Evolutionary conservation across 73 alveolate genomes (phyloP).

Genomic region (Durusdinium trenchii): DNA sequence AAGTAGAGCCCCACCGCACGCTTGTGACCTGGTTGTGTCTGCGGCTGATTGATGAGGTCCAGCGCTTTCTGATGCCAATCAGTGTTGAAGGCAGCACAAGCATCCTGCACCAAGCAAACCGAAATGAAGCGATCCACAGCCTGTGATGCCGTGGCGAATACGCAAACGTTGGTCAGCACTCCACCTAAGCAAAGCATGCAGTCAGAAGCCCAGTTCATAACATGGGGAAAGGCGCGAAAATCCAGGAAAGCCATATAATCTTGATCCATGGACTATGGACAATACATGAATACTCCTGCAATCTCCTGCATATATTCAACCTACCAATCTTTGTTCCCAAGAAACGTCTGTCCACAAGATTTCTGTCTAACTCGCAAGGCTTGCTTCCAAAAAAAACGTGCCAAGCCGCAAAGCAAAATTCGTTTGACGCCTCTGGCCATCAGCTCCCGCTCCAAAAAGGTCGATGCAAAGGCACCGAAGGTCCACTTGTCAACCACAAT

Average conservation of each 20-base stretch:
- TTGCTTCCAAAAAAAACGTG: background rate
- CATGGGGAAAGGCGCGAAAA: too few species aligned
- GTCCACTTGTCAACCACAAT: conserved; percentile 87
- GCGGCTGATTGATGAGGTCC: conserved; percentile 79
- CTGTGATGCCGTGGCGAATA: conserved; percentile 85
- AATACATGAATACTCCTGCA: background rate
- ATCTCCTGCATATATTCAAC: background rate
- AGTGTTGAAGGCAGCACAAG: conserved; percentile 72
- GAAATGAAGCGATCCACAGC: conserved; percentile 89
- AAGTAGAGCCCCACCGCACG: conserved; percentile 88
- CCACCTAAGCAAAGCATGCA: conserved; percentile 53
- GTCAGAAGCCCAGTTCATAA: too few species aligned
- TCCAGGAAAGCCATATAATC: too few species aligned
- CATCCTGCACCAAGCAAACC: conserved; percentile 78
- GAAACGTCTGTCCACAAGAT: background rate
- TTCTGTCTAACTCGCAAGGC: background rate
- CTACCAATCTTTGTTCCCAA: background rate
- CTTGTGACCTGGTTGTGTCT: conserved; percentile 83
- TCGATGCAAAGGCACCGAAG: conserved; percentile 91
- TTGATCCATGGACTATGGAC: too few species aligned
- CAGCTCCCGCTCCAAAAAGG: conserved; percentile 84
- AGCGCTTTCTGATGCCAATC: conserved; percentile 73
- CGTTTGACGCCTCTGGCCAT: conserved; percentile 55
- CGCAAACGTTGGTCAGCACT: conserved; percentile 85
- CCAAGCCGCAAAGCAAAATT: conserved; percentile 45